Evolutionary conservation across 2,329 filamentous ascomycete genomes (phyloP).

Genomic region (Chrysoporthe cubensis): DNA sequence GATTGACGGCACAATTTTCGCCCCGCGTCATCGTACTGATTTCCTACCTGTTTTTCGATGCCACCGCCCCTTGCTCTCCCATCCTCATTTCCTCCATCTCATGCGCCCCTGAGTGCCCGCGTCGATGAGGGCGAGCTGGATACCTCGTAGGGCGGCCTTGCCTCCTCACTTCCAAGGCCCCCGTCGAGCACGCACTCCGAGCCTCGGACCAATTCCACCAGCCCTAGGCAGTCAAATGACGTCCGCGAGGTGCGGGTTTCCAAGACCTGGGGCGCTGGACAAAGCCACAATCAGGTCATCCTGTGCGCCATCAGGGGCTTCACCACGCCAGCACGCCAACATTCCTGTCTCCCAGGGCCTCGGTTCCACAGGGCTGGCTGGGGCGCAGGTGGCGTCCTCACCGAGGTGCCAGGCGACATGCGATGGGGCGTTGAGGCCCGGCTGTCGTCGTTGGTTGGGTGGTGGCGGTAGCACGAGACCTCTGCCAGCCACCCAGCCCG

Average conservation of each 20-base stretch:
- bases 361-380: background rate
- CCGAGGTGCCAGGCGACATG: background rate
- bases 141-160: background rate
- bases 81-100: conserved; percentile 1
- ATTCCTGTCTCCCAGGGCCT: background rate
- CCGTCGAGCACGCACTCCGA: background rate
- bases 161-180: background rate
- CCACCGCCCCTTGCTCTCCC: background rate
- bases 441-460: conserved; percentile 1
- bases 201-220: background rate
- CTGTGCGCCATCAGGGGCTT: background rate
- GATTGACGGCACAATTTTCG: background rate
- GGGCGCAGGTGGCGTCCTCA: background rate
- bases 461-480: no score
- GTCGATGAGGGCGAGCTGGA: background rate
- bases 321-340: background rate
- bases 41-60: background rate
- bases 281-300: conserved; percentile 2
- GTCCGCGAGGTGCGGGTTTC: background rate
- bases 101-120: background rate
- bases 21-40: background rate
- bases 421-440: background rate
- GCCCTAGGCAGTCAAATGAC: background rate
- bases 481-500: background rate
- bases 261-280: background rate